phyloP scores from a whole-genome alignment of 805 yeast genomes.

The Kluyveromyces dobzhanskii region DNA sequence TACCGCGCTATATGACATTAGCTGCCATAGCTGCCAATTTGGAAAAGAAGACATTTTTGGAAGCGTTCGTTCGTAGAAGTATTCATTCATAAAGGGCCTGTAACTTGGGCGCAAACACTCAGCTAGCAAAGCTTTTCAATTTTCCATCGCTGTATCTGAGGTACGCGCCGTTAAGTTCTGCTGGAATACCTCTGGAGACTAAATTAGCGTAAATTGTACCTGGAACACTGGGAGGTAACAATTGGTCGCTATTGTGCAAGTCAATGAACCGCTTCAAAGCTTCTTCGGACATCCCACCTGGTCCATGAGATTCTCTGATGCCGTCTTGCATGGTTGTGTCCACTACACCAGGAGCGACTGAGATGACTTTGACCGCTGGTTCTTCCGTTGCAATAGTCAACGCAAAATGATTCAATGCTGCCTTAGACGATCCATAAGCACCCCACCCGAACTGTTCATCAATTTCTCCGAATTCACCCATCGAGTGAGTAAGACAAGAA shows the following conservation, averaged over 20 bases:
- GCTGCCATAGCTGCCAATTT: no score
- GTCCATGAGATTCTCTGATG: slow-evolving; percentile 57
- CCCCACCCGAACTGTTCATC: slow-evolving; percentile 63
- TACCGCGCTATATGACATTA: no score
- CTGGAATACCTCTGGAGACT: slow-evolving; percentile 50
- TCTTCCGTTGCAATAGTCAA: slow-evolving; percentile 63
- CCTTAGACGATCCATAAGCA: slow-evolving; percentile 87
- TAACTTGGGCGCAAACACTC: no score
- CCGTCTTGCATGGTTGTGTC: slow-evolving; percentile 82
- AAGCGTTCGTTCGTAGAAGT: no score
- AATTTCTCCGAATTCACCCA: slow-evolving; percentile 3
- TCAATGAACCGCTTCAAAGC: slow-evolving; percentile 55
- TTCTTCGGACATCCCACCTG: slow-evolving; percentile 50
- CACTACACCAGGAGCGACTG: slow-evolving; percentile 94
- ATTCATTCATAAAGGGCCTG: no score
- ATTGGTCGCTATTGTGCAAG: slow-evolving; percentile 46
- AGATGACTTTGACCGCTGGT: slow-evolving; percentile 37
- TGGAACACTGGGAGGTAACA: slow-evolving; percentile 65
- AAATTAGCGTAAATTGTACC: slow-evolving; percentile 62
- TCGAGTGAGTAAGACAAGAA: no score
- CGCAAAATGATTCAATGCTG: slow-evolving; percentile 78
- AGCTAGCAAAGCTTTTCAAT: slow-evolving; percentile 7
- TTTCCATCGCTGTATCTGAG: slow-evolving; percentile 47
- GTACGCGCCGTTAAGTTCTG: slow-evolving; percentile 56
- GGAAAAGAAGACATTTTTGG: no score